Conservation (phyloP, 2,329 filamentous ascomycete species). For the Aspergillus amoenus region DNA sequence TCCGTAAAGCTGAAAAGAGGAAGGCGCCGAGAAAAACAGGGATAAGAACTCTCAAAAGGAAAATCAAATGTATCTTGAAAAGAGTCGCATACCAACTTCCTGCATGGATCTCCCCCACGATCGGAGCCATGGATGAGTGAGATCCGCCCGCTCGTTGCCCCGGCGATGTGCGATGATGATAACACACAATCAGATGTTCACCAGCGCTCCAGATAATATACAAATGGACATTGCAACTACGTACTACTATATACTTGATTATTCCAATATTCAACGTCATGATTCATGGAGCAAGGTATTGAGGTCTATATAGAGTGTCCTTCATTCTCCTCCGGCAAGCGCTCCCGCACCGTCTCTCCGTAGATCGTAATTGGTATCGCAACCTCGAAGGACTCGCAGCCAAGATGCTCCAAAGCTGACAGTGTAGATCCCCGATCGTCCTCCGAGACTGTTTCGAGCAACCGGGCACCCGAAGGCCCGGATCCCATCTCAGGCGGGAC, state of each 20-base stretch:
- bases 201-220: not conserved
- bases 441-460: conserved; percentile 76
- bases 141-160: conserved; percentile 16
- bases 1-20: not conserved
- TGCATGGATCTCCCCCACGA: conserved; percentile 12
- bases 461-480: conserved; percentile 43
- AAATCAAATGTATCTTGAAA: not conserved
- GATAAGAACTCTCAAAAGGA: not conserved
- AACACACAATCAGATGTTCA: not conserved
- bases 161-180: conserved; percentile 1
- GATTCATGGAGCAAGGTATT: not conserved
- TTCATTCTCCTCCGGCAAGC: conserved; percentile 39
- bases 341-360: conserved; percentile 52
- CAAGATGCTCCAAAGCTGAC: conserved; percentile 73
- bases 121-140: conserved; percentile 15
- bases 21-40: not conserved
- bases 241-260: not conserved
- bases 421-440: conserved; percentile 78
- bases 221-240: not conserved
- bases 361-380: conserved; percentile 82
- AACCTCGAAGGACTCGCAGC: conserved; percentile 89
- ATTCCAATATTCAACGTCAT: not conserved
- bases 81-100: not conserved
- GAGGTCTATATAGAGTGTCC: conserved; percentile 38
- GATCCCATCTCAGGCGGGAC: conserved; percentile 37